Evolutionary conservation across 768 basidiomycete genomes (phyloP), one percentile per base, ranked within the genome.

Genomic region (Porphyrellus cyaneotinctus): DNA sequence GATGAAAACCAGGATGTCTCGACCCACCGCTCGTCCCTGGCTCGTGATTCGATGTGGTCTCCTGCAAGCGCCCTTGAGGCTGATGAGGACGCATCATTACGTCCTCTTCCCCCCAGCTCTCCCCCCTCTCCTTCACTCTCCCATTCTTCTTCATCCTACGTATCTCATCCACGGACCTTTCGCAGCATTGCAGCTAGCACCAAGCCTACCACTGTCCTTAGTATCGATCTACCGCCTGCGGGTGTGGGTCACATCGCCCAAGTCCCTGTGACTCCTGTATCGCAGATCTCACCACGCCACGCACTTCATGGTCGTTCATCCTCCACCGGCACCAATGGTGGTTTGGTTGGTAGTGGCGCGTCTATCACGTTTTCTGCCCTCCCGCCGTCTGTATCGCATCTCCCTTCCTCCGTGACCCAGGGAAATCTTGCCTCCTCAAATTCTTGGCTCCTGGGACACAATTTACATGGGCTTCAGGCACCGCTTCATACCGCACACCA

Each of bases 181-280:
- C 79, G 82, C 62, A 90, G 88, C 63, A 85, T 87, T 63, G 82
- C 87, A 24, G 90, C 88, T 7, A 91, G 88, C 61, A 98, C 95
- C 13, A 97, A 97, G 69, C 95, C 93, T 2, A 98, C 95, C 6
- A 98, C 95, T 0, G 70, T 97, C 23, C 75, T 97, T n/a, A 92
- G 89, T 59, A 82, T 95, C 56, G 95, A 97, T 63, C 68, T 92
- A 23, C 81, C 79, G 41, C 81, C 84, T 8, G 84, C 84, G 58
- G 88, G 88, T 13, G 85, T 93, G 77, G 93, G 88, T 1, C 92
- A 95, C 69, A 95, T 95, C 59, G 93, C 93, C 7, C 89, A 95
- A 64, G 90, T 83, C 11, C 84, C 89, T 36, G 64, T 74, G 32
- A 85, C 87, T 23, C 80, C 85, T 0, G 72, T 75, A 9, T 72